These are phyloP conservation scores for Aschersonia sp. DNA, from an alignment of 2,329 filamentous ascomycete genomes.

Conservation along the genomic window DNA sequence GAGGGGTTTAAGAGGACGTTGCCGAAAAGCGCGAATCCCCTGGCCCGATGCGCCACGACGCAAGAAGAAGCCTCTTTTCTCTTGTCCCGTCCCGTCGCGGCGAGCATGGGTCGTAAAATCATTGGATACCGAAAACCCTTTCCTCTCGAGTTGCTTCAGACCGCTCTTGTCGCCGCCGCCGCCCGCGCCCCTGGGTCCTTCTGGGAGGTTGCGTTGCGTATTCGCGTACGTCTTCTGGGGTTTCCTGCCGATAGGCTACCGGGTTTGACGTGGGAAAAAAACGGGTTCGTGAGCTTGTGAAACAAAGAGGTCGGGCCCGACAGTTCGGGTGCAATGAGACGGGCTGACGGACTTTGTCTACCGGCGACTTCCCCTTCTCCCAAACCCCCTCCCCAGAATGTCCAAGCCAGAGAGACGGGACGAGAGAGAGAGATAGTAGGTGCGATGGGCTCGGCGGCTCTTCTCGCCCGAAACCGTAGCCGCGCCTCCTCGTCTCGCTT, in stretches of 20 bases:
- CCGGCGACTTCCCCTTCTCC: neutral
- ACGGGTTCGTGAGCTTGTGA: neutral
- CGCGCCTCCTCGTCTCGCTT: too few relatives aligned
- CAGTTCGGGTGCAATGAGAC: constrained; percentile 3
- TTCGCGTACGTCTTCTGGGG: neutral
- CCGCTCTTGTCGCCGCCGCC: too few relatives aligned
- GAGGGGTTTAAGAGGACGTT: constrained; percentile 13
- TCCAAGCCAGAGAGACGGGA: neutral
- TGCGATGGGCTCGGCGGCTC: too few relatives aligned
- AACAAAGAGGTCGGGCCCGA: constrained; percentile 1
- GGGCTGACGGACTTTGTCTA: neutral
- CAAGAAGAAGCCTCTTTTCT: neutral
- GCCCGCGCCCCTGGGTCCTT: too few relatives aligned
- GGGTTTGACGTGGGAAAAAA: neutral
- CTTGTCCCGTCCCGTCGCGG: neutral
- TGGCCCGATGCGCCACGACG: constrained; percentile 3
- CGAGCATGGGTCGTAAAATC: neutral
- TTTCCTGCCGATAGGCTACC: too few relatives aligned
- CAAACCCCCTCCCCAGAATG: neutral
- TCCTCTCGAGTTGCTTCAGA: too few relatives aligned
- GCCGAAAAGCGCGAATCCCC: constrained; percentile 7
- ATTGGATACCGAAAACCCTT: constrained; percentile 4
- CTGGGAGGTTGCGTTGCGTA: too few relatives aligned
- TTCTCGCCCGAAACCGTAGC: too few relatives aligned
- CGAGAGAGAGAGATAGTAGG: neutral